A percentile compares a stretch with the other conserved stretches of the same genome.
Evolutionary conservation across 2,329 filamentous ascomycete genomes (phyloP).

Genomic region (Fusarium citri): DNA sequence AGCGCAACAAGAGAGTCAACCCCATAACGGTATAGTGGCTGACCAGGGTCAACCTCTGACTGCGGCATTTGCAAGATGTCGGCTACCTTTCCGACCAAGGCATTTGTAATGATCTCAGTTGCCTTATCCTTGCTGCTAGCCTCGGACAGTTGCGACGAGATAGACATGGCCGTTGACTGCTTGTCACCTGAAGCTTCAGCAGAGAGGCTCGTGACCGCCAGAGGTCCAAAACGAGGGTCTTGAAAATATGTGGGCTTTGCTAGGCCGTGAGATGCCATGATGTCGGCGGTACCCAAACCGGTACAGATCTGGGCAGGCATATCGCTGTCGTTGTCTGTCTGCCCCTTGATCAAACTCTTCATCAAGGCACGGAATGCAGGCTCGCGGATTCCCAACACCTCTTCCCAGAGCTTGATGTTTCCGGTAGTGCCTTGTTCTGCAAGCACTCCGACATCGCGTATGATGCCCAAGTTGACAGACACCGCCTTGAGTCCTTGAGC

Average conservation of each 20-base stretch:
- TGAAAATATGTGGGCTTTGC: neutral
- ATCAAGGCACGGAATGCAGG: neutral
- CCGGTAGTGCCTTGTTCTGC: neutral
- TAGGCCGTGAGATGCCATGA: neutral
- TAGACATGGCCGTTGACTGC: neutral
- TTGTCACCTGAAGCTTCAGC: neutral
- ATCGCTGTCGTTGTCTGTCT: neutral
- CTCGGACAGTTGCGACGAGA: neutral
- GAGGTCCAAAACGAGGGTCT: neutral
- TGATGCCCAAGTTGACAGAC: neutral
- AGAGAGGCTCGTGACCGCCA: neutral
- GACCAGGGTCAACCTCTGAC: neutral
- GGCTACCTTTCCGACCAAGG: neutral
- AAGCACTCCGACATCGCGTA: neutral
- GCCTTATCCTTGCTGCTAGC: neutral
- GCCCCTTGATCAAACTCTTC: neutral
- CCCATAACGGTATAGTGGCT: neutral
- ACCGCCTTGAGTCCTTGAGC: neutral
- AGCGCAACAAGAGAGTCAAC: slow-evolving; percentile 4
- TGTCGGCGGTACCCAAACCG: neutral
- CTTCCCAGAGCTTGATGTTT: neutral
- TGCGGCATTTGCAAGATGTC: neutral
- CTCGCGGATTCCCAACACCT: neutral
- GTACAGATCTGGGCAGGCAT: neutral
- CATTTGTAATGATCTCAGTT: neutral